A percentile compares a stretch with the other conserved stretches of the same genome.
Conservation (phyloP, 768 basidiomycete genomes). For the Sporobolomyces roseus region DNA sequence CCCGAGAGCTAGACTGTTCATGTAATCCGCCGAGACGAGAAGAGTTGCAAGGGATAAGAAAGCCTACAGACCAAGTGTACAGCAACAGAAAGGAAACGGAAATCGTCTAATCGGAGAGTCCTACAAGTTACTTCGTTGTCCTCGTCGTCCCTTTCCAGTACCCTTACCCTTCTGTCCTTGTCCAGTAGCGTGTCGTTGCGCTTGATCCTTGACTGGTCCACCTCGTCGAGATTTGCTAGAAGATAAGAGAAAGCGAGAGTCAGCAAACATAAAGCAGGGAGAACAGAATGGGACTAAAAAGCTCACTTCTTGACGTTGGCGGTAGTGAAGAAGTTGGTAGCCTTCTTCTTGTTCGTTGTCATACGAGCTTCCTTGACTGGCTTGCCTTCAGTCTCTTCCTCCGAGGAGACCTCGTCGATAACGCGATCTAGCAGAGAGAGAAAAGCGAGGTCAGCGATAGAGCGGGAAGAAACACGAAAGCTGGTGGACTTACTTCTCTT, state of each 20-base stretch:
- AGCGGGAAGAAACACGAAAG: background rate
- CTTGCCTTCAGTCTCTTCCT: conserved; percentile 48
- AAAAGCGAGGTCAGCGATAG: background rate
- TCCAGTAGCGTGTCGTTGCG: background rate
- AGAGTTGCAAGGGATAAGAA: no score
- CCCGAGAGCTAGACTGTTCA: background rate
- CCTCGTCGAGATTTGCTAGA: conserved; percentile 37
- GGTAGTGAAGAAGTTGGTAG: conserved; percentile 57
- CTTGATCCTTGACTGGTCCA: conserved; percentile 30
- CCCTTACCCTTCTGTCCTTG: conserved; percentile 25
- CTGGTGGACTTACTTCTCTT: conserved; percentile 30
- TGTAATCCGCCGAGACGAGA: background rate
- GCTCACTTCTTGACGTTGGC: conserved; percentile 44
- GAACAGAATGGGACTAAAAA: background rate
- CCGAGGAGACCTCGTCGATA: conserved; percentile 49
- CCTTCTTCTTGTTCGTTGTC: conserved; percentile 94
- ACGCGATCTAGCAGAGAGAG: conserved; percentile 17
- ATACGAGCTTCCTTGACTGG: conserved; percentile 67
- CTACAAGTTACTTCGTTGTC: background rate
- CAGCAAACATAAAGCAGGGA: background rate
- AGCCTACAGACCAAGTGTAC: no score
- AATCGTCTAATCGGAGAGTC: background rate
- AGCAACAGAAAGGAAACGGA: background rate
- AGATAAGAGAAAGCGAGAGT: background rate
- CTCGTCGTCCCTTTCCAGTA: conserved; percentile 30